These are phyloP conservation scores for Diaporthe longicolla DNA, from an alignment of 2,329 filamentous ascomycete genomes.

Conservation along the genomic window DNA sequence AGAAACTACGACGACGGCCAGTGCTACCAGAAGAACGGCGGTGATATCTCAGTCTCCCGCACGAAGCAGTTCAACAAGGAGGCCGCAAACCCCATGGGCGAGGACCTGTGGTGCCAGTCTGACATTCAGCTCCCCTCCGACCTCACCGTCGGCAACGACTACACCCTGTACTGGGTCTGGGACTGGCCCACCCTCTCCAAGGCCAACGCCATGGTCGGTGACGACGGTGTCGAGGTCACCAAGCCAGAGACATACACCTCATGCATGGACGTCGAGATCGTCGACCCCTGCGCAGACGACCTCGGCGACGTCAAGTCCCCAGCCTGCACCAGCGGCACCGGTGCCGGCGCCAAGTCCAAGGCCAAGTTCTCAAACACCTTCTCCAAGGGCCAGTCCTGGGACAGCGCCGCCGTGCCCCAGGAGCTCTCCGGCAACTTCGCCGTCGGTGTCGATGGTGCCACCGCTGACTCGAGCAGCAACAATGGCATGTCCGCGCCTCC, in stretches of 20 bases:
- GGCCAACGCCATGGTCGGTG: constrained; percentile 48
- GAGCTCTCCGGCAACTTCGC: constrained; percentile 63
- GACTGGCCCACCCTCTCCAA: constrained; percentile 80
- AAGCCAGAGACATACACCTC: constrained; percentile 56
- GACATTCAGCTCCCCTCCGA: constrained; percentile 82
- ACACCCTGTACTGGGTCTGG: constrained; percentile 97
- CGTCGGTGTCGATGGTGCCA: constrained; percentile 53
- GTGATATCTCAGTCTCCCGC: constrained; percentile 71
- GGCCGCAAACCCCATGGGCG: constrained; percentile 65
- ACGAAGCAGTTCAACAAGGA: constrained; percentile 66
- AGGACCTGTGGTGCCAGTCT: constrained; percentile 83
- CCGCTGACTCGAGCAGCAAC: constrained; percentile 40
- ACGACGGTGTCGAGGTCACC: constrained; percentile 52
- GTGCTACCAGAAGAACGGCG: constrained; percentile 85
- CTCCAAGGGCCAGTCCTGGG: constrained; percentile 56
- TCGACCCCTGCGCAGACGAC: constrained; percentile 52
- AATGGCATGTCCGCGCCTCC: constrained; percentile 41
- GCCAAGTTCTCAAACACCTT: constrained; percentile 49
- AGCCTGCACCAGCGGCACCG: constrained; percentile 49
- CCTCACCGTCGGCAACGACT: constrained; percentile 72
- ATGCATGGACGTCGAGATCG: constrained; percentile 59
- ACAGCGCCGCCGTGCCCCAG: constrained; percentile 58
- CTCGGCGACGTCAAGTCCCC: constrained; percentile 57
- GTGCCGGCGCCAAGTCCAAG: constrained; percentile 46
- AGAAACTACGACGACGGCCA: constrained; percentile 91